Percentiles rank a stretch among this genome's conserved stretches.
These are phyloP conservation scores for Aaosphaeria arxii DNA, from an alignment of 2,329 filamentous ascomycete species.

Conservation along the genomic window DNA sequence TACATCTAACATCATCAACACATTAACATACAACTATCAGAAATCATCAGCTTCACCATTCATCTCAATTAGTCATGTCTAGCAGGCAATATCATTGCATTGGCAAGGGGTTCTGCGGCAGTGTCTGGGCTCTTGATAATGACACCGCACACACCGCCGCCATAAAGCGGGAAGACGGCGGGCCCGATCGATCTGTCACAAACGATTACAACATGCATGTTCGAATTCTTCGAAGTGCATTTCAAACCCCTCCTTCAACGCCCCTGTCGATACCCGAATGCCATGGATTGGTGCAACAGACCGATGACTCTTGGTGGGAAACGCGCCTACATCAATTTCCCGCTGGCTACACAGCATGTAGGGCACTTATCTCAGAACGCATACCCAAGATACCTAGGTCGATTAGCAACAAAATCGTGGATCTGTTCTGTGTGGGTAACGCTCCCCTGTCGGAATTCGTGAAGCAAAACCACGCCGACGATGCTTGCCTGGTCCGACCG, in stretches of 20 bases:
- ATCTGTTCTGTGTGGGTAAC: neutral
- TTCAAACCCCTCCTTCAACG: constrained; percentile 1
- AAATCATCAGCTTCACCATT: too few relatives aligned
- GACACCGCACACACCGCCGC: neutral
- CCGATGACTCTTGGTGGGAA: constrained; percentile 7
- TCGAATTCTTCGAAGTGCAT: constrained; percentile 4
- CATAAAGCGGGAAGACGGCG: constrained; percentile 17
- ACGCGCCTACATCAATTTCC: neutral
- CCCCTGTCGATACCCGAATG: constrained; percentile 11
- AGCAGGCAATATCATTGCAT: constrained; percentile 9
- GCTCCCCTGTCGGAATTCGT: neutral
- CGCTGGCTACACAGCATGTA: neutral
- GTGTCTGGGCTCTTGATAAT: constrained; percentile 12
- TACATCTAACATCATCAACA: too few relatives aligned
- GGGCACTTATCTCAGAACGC: neutral
- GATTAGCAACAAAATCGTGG: neutral
- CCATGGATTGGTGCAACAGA: constrained; percentile 7
- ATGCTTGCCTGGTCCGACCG: constrained; percentile 48
- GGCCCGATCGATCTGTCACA: constrained; percentile 12
- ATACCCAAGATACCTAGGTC: neutral
- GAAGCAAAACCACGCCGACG: constrained; percentile 1
- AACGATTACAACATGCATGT: constrained; percentile 16
- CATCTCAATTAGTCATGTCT: neutral
- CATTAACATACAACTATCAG: too few relatives aligned
- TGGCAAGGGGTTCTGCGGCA: constrained; percentile 16